A percentile compares a stretch with the other conserved stretches of the same genome.
These are phyloP conservation scores for Coemansia sp. DNA, from an alignment of 192 early-diverging fungal species.

Conservation along the genomic window DNA sequence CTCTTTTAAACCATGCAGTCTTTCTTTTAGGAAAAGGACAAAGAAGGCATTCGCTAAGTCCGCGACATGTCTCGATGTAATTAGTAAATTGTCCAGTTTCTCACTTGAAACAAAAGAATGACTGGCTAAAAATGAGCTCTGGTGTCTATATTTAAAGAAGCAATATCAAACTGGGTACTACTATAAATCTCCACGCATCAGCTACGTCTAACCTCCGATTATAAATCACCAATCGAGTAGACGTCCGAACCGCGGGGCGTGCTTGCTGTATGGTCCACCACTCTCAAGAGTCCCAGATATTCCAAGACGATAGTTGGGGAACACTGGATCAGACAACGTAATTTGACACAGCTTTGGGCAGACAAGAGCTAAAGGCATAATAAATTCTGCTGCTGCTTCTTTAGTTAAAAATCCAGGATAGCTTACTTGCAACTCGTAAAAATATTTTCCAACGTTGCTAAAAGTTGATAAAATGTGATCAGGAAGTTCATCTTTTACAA, in stretches of 20 bases:
- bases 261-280: constrained; percentile 3
- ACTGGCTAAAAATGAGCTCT: too few relatives aligned
- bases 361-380: not conserved
- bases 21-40: too few relatives aligned
- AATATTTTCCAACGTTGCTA: not conserved
- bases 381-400: not conserved
- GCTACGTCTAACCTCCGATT: too few relatives aligned
- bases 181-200: too few relatives aligned
- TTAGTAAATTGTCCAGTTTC: too few relatives aligned
- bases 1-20: too few relatives aligned
- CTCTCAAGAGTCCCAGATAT: not conserved
- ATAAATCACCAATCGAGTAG: not conserved
- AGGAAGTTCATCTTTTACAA: not conserved
- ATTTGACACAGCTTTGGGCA: not conserved
- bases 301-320: not conserved
- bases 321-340: not conserved
- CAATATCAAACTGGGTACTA: too few relatives aligned
- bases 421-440: not conserved
- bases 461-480: not conserved
- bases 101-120: too few relatives aligned
- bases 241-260: not conserved
- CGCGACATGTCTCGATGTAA: too few relatives aligned
- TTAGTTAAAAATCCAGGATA: not conserved
- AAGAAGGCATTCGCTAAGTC: too few relatives aligned
- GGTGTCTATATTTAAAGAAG: too few relatives aligned